Evolutionary conservation across 805 yeast species (phyloP), one percentile per base, ranked within the genome.

Genomic region (Candida coquimbonensis): DNA sequence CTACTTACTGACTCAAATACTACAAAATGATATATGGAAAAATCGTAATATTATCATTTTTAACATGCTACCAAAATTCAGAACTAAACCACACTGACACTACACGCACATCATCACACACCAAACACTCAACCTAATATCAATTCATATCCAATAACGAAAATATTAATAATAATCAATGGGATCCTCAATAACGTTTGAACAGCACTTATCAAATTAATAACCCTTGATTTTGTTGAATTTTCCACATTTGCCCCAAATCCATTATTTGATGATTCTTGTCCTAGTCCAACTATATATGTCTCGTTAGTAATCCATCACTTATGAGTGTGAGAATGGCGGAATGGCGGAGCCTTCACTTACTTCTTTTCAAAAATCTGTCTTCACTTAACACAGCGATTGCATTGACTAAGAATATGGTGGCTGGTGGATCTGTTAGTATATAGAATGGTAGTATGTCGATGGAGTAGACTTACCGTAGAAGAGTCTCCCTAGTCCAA

Each of bases 361-460:
- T 58, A 70, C 74, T 76, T 65, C 95, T 70, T 55, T 81, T 80
- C 48, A 86, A 68, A 56, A 86, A 86, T 48, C 95, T 68, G 56
- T 86, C 93, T 55, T 86, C 95, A 60, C 84, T 83, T 43, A 86
- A 72, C 33, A 86, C 82, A 0, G 93, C 93, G 27, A 86, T 75
- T 0, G 91, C 78, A 61, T 86, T 86, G 40, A 84, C 75, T 46
- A 84, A 65, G 35, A 86, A 61, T 17, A 80, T 63, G 7, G 73
- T 64, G 38, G 72, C 63, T 59, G 34, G 44, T 39, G 40, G 39
- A 47, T 9, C 11, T 43, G 41, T 34, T 40, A 40, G 44, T 36
- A 35, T n/a, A 8, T 9, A 21, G 29, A 7, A n/a, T 8, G 7
- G 24, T 17, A 36, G 33, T 7, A 25, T 26, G 7, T 14, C 2